Percentiles rank a stretch among this genome's conserved stretches.
Evolutionary conservation across 192 early-diverging fungal species (phyloP).

Genomic region (Umbelopsis sp.): DNA sequence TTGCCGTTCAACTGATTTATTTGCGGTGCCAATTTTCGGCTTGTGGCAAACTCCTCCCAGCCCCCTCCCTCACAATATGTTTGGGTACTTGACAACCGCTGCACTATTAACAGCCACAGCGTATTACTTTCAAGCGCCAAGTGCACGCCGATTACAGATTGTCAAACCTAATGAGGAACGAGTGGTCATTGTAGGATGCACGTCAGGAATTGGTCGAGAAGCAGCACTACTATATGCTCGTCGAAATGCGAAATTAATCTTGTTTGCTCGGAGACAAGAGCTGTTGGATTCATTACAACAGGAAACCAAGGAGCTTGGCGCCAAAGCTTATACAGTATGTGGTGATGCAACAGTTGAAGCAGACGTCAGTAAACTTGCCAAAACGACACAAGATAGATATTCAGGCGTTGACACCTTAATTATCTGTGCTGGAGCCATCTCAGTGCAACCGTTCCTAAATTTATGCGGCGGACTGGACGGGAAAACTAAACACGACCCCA

Average conservation of each 20-base stretch:
- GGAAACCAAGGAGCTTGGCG: constrained; percentile 44
- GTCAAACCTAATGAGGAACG: constrained; percentile 33
- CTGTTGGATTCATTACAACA: constrained; percentile 50
- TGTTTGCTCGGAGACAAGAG: constrained; percentile 62
- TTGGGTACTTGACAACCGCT: neutral
- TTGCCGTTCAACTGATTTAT: no score
- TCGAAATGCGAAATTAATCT: constrained; percentile 60
- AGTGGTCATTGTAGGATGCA: constrained; percentile 78
- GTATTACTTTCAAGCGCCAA: neutral
- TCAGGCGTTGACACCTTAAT: constrained; percentile 69
- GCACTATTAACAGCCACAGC: neutral
- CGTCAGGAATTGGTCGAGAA: constrained; percentile 74
- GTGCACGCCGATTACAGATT: neutral
- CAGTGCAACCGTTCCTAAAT: constrained; percentile 68
- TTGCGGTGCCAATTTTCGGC: no score
- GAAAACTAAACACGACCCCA: constrained; percentile 28
- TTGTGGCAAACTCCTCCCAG: neutral
- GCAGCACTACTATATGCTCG: constrained; percentile 69
- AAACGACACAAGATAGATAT: constrained; percentile 33
- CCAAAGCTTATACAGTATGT: constrained; percentile 32
- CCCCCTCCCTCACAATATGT: neutral
- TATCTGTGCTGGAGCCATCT: constrained; percentile 76
- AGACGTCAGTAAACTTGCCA: constrained; percentile 47
- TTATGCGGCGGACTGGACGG: constrained; percentile 44
- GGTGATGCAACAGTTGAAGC: constrained; percentile 61